Evolutionary conservation across 768 basidiomycete species (phyloP).

Genomic region (Amanita fuliginea): DNA sequence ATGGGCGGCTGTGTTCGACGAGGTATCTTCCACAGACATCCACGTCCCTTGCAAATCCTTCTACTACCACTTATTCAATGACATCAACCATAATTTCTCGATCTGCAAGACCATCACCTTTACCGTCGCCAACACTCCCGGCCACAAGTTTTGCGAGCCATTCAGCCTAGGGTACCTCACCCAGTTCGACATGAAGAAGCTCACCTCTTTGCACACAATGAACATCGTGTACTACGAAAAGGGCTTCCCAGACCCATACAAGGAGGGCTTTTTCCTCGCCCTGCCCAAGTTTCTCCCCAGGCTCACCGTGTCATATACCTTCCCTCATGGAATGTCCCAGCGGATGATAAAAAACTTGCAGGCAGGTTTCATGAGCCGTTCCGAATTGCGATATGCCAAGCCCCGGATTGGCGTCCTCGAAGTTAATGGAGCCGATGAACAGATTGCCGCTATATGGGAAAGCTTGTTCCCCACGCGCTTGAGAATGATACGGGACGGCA

Average conservation of each 20-base stretch:
- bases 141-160: too few relatives aligned
- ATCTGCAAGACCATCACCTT: constrained; percentile 1
- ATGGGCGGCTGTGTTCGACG: neutral
- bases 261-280: constrained; percentile 2
- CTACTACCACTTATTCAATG: constrained; percentile 1
- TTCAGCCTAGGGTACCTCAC: neutral
- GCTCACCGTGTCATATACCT: constrained; percentile 1
- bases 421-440: constrained; percentile 1
- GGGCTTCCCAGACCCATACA: constrained; percentile 3
- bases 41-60: constrained; percentile 6
- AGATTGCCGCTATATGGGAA: constrained; percentile 4
- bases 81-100: neutral
- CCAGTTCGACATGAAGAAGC: neutral
- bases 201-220: neutral
- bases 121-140: neutral
- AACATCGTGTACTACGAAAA: constrained; percentile 1
- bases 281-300: neutral
- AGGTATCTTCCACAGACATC: neutral
- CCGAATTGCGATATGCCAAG: neutral
- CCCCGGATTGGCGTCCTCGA: constrained; percentile 2
- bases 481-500: constrained; percentile 1
- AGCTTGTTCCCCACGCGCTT: constrained; percentile 2
- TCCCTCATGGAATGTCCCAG: neutral
- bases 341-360: neutral
- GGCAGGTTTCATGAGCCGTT: neutral